Conservation (phyloP, 495 filamentous ascomycete genomes). For the Penicillium diatomitis region DNA sequence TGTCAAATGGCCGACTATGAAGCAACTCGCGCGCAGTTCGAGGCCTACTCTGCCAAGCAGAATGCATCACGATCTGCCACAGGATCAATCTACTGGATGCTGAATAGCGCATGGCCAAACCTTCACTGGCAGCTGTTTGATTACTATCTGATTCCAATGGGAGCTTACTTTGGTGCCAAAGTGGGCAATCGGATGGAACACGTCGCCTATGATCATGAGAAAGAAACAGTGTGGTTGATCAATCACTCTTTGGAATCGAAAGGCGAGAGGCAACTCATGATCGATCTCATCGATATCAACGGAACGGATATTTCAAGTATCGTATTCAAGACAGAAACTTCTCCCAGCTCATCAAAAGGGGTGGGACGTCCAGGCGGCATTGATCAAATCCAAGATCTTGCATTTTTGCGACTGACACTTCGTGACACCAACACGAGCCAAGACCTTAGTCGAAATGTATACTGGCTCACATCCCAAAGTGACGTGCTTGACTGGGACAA, state of each 20-base stretch:
- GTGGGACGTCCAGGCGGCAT: constrained; percentile 20
- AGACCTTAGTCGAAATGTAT: constrained; percentile 49
- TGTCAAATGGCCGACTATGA: constrained; percentile 56
- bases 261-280: constrained; percentile 32
- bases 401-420: constrained; percentile 43
- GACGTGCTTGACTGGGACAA: constrained; percentile 48
- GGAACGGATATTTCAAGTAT: constrained; percentile 32
- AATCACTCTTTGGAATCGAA: constrained; percentile 40
- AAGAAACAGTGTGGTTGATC: constrained; percentile 40
- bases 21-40: constrained; percentile 50
- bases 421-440: constrained; percentile 8
- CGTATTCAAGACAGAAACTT: constrained; percentile 11
- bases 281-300: constrained; percentile 40
- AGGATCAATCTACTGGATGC: constrained; percentile 60
- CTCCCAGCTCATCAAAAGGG: constrained; percentile 18
- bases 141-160: constrained; percentile 50
- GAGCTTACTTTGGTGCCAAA: constrained; percentile 53
- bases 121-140: constrained; percentile 62
- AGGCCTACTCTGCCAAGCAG: constrained; percentile 45
- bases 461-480: constrained; percentile 44
- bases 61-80: constrained; percentile 45
- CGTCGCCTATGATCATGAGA: constrained; percentile 45
- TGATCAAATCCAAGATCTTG: constrained; percentile 30
- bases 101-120: constrained; percentile 56
- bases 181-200: constrained; percentile 43